Evolutionary conservation across 1,139 yeast genomes (phyloP), one percentile per base, ranked within the genome.

Genomic region (Yamadazyma sp.): DNA sequence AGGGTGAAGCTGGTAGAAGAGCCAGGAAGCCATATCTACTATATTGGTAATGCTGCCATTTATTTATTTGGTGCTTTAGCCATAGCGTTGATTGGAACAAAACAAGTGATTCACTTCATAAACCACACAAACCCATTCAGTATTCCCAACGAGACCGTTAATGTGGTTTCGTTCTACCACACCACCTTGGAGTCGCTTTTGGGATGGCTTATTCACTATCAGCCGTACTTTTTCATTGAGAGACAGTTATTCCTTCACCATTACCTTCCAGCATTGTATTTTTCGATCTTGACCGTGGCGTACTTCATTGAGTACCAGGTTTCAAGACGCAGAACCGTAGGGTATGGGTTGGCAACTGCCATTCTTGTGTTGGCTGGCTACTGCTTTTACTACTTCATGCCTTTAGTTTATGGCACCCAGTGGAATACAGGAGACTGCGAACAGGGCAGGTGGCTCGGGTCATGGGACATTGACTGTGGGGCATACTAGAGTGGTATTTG

Each of bases 201-300:
- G 3, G 76, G 74, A 0, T 71, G 67, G 65, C 31, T 45, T 2
- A 29, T 68, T n/a, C 64, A 69, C 41, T 70, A 57, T 40, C 40
- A 55, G 11, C 76, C 76, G 6, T 66, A 51, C 45, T 61, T 63
- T 47, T 40, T 42, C 37, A 54, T 67, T 61, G 35, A 50, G 11
- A 51, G 73, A 38, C 64, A 64, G 37, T 46, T 67, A 31, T 65
- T 62, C 41, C 50, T 62, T 33, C 74, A 68, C 42, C 74, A 70
- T 46, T 71, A 71, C 48, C 54, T 67, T 43, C 61, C 65, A 11
- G 54, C 70, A 12, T 52, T 68, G 18, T 64, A 57, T 43, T 67
- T 70, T 42, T 46, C 58, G 16, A 58, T 67, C n/a, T 48, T 70
- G 40, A 46, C 61, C 26, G 34, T 60, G 12, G 54, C 64, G 2